Percentiles rank a stretch among this genome's conserved stretches.
These are phyloP conservation scores for Thyridium curvatum DNA, from an alignment of 2,329 filamentous ascomycete genomes.

Conservation along the genomic window DNA sequence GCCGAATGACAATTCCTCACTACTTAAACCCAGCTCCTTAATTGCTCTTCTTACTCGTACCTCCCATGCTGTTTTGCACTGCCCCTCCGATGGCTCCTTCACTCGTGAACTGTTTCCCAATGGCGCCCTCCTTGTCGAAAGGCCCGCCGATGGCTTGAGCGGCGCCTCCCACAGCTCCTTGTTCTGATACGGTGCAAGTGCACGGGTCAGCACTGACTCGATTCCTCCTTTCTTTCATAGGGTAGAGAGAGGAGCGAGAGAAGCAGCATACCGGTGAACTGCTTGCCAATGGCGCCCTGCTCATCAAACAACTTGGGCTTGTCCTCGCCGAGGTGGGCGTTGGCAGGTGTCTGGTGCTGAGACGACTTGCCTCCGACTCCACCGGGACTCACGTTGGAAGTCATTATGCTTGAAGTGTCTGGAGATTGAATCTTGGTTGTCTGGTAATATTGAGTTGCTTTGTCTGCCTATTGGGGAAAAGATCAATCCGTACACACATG, in stretches of 20 bases:
- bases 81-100: neutral
- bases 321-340: conserved; percentile 13
- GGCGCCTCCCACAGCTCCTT: neutral
- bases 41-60: too few species aligned
- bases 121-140: neutral
- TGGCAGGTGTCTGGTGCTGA: conserved; percentile 14
- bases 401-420: neutral
- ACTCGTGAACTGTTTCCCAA: neutral
- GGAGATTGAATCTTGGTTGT: too few species aligned
- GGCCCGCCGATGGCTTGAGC: conserved; percentile 1
- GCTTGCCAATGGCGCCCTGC: conserved; percentile 44
- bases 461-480: too few species aligned
- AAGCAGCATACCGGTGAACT: conserved; percentile 40
- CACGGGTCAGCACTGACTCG: too few species aligned
- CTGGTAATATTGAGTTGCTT: too few species aligned
- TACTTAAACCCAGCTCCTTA: too few species aligned
- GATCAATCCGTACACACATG: too few species aligned
- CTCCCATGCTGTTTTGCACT: neutral
- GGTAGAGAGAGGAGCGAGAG: too few species aligned
- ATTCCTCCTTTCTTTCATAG: too few species aligned
- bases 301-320: conserved; percentile 39
- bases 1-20: too few species aligned
- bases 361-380: conserved; percentile 6
- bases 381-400: conserved; percentile 4
- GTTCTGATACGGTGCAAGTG: too few species aligned